phyloP scores from a whole-genome alignment of 805 yeast species.

The Candida pseudofarinosa region DNA sequence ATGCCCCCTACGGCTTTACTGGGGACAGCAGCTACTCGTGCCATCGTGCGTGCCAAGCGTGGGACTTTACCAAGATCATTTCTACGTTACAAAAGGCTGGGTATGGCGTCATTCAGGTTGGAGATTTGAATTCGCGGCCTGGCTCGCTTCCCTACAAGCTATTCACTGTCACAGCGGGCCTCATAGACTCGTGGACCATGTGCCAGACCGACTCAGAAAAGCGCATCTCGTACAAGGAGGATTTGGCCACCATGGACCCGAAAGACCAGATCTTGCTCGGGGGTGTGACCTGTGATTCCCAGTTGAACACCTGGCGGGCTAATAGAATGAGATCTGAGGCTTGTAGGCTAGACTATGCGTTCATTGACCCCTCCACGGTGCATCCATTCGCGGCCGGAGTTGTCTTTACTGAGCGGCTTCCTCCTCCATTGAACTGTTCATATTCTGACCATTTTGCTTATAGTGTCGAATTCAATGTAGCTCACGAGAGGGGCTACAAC shows the following conservation, averaged over 20 bases:
- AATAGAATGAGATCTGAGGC: conserved; percentile 60
- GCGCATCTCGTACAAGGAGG: conserved; percentile 7
- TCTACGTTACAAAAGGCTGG: conserved; percentile 65
- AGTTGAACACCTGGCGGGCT: conserved; percentile 81
- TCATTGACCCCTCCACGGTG: conserved; percentile 57
- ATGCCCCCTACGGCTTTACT: conserved; percentile 74
- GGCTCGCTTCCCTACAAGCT: conserved; percentile 78
- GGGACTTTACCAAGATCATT: conserved; percentile 81
- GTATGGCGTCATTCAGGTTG: conserved; percentile 82
- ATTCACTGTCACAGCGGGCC: conserved; percentile 62
- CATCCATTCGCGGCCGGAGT: conserved; percentile 62
- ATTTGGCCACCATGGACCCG: conserved; percentile 26
- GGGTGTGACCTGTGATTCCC: conserved; percentile 89
- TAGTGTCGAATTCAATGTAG: conserved; percentile 25
- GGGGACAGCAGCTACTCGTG: conserved; percentile 91
- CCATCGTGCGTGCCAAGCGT: conserved; percentile 92
- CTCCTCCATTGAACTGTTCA: conserved; percentile 52
- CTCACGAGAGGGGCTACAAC: conserved; percentile 5
- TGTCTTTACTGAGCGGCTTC: conserved; percentile 65
- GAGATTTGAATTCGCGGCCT: conserved; percentile 89
- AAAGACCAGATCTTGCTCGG: conserved; percentile 60
- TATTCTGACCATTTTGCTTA: conserved; percentile 94
- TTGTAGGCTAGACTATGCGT: conserved; percentile 84
- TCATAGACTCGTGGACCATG: conserved; percentile 80
- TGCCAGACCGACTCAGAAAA: conserved; percentile 40